Evolutionary conservation across 306 rosid genomes (phyloP).

Genomic region (Bauhinia variegata): DNA sequence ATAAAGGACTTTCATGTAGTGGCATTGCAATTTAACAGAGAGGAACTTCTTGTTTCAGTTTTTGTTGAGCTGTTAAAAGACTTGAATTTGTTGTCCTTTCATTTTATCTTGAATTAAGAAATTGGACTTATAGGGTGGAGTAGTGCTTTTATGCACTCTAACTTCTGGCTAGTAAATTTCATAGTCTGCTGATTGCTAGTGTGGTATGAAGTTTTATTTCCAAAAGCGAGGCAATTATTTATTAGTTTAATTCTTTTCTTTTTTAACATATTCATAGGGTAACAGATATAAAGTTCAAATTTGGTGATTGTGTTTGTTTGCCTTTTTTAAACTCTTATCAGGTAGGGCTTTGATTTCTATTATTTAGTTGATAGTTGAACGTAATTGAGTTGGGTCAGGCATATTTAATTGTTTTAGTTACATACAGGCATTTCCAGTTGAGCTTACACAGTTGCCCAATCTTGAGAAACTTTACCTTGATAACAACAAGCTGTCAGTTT

Average conservation of each 20-base stretch:
- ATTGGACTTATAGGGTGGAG: not conserved
- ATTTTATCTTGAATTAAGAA: not conserved
- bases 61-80: not conserved
- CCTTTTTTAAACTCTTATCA: not conserved
- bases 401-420: slow-evolving; percentile 23
- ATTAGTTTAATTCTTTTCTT: slow-evolving; percentile 19
- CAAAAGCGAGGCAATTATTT: slow-evolving; percentile 1
- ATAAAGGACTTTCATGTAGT: not conserved
- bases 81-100: not conserved
- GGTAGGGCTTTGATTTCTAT: slow-evolving; percentile 17
- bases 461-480: slow-evolving; percentile 86
- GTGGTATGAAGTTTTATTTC: slow-evolving; percentile 28
- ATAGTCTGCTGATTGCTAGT: slow-evolving; percentile 7
- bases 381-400: slow-evolving; percentile 29
- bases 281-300: slow-evolving; percentile 1
- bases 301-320: slow-evolving; percentile 11
- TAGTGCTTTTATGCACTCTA: not conserved
- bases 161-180: slow-evolving; percentile 5
- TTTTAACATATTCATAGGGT: slow-evolving; percentile 13
- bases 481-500: slow-evolving; percentile 70
- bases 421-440: slow-evolving; percentile 76
- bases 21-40: not conserved
- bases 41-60: not conserved
- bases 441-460: slow-evolving; percentile 72
- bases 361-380: slow-evolving; percentile 23